Base-by-base conservation (phyloP, 805 yeast species). In the Barnettozyma siamensis region DNA sequence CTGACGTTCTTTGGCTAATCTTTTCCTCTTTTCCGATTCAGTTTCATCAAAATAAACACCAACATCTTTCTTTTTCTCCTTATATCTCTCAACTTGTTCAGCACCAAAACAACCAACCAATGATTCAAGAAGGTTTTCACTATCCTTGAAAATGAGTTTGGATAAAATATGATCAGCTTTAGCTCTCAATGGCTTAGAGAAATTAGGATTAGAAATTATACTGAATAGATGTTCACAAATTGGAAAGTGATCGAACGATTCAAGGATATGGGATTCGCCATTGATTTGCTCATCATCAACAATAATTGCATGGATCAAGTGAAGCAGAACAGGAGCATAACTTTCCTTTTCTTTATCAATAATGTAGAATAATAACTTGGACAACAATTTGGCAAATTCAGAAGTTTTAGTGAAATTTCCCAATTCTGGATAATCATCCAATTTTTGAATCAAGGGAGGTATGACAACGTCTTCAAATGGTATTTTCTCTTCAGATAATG, bases 301-400 rank as follows among this genome's bases (percentile, higher is more conserved):
- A 16, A 83, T 53, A 7, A 80, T 65, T 6, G 85, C 89, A 62
- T 84, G 88, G 3, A 82, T 48, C 37, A 85, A 65, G 56, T 84
- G 93, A 30, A 85, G 65, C n/a, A 80, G 53, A 33, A 76, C 78
- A 15, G 78, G 74, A 28, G 82, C 59, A 50, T 67, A 80, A 0
- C 75, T 64, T 40, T 80, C 83, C 40, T 76, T 73, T 1, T 69
- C 66, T 1, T 65, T 60, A 37, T 69, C 70, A 18, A 80, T 61
- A 0, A 84, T 69, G 31, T 67, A 67, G 38, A 74, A 75, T 13
- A 84, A 60, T n/a, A 78, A 57, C 50, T 80, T 80, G 51, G 70
- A 75, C 6, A 82, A 44, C 31, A 82, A 60, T 49, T 77, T 78
- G 0, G 78, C 79, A 59, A 82, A 78, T 2, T 62, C 64, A 3